These are phyloP conservation scores for Endothia cerciana DNA, from an alignment of 2,329 filamentous ascomycete genomes.

Conservation along the genomic window DNA sequence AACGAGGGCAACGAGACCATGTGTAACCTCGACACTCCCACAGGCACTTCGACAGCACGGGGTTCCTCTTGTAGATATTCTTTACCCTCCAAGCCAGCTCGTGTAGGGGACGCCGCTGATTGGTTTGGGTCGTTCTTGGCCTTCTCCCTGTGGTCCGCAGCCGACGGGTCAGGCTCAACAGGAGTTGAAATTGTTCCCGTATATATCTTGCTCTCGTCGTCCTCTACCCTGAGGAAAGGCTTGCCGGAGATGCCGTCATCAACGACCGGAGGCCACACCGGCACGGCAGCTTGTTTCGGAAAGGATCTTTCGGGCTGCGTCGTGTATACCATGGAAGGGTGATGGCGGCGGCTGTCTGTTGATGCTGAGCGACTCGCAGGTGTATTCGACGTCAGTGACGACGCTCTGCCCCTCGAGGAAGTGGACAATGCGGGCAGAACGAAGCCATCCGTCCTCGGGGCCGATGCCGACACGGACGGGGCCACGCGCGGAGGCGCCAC, in stretches of 20 bases:
- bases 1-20: slow-evolving; percentile 81
- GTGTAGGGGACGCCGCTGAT: background rate
- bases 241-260: slow-evolving; percentile 59
- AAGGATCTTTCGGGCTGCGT: slow-evolving; percentile 33
- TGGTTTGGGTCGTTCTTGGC: background rate
- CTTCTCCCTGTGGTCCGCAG: background rate
- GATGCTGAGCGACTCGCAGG: slow-evolving; percentile 16
- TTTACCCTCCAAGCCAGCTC: background rate
- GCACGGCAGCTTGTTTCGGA: slow-evolving; percentile 23
- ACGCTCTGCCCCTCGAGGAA: slow-evolving; percentile 25
- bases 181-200: background rate
- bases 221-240: slow-evolving; percentile 55
- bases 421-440: slow-evolving; percentile 24
- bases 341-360: slow-evolving; percentile 13
- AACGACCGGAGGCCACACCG: slow-evolving; percentile 33
- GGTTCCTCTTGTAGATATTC: background rate
- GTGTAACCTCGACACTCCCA: slow-evolving; percentile 89
- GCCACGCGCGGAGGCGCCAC: slow-evolving; percentile 14
- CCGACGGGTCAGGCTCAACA: background rate
- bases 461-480: slow-evolving; percentile 13
- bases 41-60: slow-evolving; percentile 65
- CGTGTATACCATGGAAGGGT: slow-evolving; percentile 13
- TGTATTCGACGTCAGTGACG: slow-evolving; percentile 23
- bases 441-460: slow-evolving; percentile 22
- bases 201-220: slow-evolving; percentile 12